Evolutionary conservation across 176 grass and related monocot genomes (phyloP).

Genomic region (Aegilops longissima): DNA sequence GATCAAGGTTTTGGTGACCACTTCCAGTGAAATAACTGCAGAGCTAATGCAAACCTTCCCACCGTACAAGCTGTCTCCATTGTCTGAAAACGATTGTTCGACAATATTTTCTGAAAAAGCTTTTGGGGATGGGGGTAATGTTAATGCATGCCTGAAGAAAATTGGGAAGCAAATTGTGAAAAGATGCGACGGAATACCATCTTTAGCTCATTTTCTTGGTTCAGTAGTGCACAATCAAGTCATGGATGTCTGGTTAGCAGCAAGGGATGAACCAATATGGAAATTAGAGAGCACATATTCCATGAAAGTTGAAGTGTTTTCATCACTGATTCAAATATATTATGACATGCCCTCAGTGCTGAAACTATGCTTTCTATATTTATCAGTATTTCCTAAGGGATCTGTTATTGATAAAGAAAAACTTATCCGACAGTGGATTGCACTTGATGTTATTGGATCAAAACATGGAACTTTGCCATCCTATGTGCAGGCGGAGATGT

Average conservation of each 20-base stretch:
- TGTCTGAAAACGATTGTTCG: conserved; percentile 35
- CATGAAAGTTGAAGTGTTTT: not conserved
- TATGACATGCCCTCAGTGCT: not conserved
- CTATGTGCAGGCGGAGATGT: conserved; percentile 28
- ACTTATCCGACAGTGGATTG: conserved; percentile 32
- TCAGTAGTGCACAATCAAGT: conserved; percentile 9
- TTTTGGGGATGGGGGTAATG: not conserved
- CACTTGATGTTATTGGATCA: conserved; percentile 29
- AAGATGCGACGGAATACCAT: conserved; percentile 31
- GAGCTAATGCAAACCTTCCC: conserved; percentile 17
- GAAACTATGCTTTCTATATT: conserved; percentile 48
- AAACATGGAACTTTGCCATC: conserved; percentile 15
- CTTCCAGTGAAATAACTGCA: conserved; percentile 32
- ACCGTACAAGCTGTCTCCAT: conserved; percentile 14
- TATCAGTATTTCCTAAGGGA: conserved; percentile 38
- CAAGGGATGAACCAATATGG: conserved; percentile 22
- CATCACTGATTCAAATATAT: conserved; percentile 16
- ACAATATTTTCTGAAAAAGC: conserved; percentile 28
- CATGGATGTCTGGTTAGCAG: conserved; percentile 6
- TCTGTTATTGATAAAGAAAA: conserved; percentile 25
- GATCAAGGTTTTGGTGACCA: conserved; percentile 37
- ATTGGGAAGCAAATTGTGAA: conserved; percentile 36
- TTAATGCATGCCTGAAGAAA: not conserved
- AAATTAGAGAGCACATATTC: not conserved
- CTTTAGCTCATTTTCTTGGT: conserved; percentile 25